Percentiles rank a stretch among this genome's conserved stretches.
Conservation (phyloP, 2,329 filamentous ascomycete species). For the Fusarium scirpi region DNA sequence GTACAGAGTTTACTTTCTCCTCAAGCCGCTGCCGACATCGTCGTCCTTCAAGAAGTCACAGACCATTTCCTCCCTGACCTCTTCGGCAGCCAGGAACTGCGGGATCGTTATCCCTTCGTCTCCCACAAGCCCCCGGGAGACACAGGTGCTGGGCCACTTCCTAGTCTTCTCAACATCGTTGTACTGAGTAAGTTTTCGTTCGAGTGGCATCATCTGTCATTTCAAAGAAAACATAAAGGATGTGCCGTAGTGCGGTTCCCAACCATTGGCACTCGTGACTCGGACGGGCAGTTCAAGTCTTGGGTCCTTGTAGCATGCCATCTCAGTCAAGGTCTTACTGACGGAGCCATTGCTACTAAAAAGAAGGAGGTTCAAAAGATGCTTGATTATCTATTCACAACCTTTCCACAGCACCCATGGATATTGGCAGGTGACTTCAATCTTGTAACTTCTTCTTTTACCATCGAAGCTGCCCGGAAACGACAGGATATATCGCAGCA, state of each 20-base stretch:
- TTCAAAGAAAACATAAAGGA: slow-evolving; percentile 68
- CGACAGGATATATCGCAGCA: slow-evolving; percentile 65
- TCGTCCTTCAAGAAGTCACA: slow-evolving; percentile 73
- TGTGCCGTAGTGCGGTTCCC: slow-evolving; percentile 63
- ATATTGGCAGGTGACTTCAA: slow-evolving; percentile 75
- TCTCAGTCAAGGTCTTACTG: slow-evolving; percentile 70
- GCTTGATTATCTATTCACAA: slow-evolving; percentile 57
- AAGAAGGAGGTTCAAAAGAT: slow-evolving; percentile 66
- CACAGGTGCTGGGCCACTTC: slow-evolving; percentile 64
- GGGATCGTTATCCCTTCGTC: slow-evolving; percentile 64
- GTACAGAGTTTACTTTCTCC: slow-evolving; percentile 58
- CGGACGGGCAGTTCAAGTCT: slow-evolving; percentile 48
- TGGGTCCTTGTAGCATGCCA: slow-evolving; percentile 69
- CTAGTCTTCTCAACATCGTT: slow-evolving; percentile 71
- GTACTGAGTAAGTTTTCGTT: slow-evolving; percentile 69
- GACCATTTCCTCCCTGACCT: slow-evolving; percentile 71
- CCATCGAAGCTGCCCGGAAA: slow-evolving; percentile 65
- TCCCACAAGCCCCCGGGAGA: slow-evolving; percentile 69
- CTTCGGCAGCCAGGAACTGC: slow-evolving; percentile 60
- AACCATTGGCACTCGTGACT: slow-evolving; percentile 28
- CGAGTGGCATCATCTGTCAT: slow-evolving; percentile 65
- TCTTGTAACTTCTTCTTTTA: slow-evolving; percentile 68
- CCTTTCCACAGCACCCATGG: slow-evolving; percentile 61
- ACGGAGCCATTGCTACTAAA: slow-evolving; percentile 68
- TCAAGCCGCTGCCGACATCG: slow-evolving; percentile 59